Evolutionary conservation across 2,329 filamentous ascomycete genomes (phyloP), one percentile per base, ranked within the genome.

Genomic region (Ophiostoma piceae): DNA sequence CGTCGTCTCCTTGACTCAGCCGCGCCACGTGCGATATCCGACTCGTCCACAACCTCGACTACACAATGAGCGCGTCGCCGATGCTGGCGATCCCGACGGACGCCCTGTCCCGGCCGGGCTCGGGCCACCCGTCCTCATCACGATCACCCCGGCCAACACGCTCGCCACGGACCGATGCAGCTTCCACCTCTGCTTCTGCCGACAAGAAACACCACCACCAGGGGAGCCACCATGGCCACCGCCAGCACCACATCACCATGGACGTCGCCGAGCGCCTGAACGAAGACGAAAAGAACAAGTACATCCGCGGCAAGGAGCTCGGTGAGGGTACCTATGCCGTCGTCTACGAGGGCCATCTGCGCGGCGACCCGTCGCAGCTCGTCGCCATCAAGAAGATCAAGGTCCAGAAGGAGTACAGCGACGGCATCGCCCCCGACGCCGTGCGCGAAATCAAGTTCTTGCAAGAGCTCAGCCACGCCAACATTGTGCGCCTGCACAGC

Each of bases 321-420:
- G 95, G 95, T 79, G 92, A 96, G 80, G 95, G 95, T 82, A 98
- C 95, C 73, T 99, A 99, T 79, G 95, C 95, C 78, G 90, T 96
- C 76, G 95, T 99, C 76, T 97, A 93, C 82, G 88, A 94, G 68
- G 95, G 94, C 68, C 91, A 94, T 79, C 85, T 95, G 65, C 87
- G 89, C 71, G 82, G 81, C 74, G 88, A 95, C 75, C 90, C 92
- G 6, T 84, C 84, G 43, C 85, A 87, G 60, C 86, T 91, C 69
- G 92, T 99, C 73, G 95, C 95, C 75, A 94, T 96, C 83, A 96
- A 96, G 79, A 95, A 94, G 82, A 95, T 95, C 82, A 95, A 95
- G 78, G 84, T 93, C 71, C 90, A 92, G 75, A 89, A 90, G 72
- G 91, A 94, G 77, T 96, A 92, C 81, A 90, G 88, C 71, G 93